Conservation (phyloP, 2,329 filamentous ascomycete genomes). For the Microsporum canis region DNA sequence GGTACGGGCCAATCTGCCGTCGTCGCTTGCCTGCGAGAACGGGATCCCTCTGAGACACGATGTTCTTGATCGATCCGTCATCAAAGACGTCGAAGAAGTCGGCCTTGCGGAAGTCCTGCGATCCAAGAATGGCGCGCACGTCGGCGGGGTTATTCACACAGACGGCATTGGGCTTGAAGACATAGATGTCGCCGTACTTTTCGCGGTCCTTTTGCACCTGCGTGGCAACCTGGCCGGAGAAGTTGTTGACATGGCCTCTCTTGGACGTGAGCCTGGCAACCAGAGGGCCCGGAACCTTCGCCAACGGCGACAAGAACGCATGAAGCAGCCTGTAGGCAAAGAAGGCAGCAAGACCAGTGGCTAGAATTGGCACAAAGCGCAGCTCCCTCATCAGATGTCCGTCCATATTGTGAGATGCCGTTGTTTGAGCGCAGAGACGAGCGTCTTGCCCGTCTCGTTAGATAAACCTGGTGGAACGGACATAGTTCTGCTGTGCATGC, state of each 20-base stretch:
- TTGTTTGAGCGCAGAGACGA: neutral
- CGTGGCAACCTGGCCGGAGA: neutral
- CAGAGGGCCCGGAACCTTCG: slow-evolving; percentile 1
- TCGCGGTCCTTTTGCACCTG: neutral
- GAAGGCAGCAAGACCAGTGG: neutral
- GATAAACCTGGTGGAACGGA: too few relatives aligned
- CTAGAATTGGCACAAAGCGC: neutral
- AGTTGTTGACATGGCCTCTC: slow-evolving; percentile 1
- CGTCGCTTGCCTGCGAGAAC: neutral
- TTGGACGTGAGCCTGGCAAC: slow-evolving; percentile 1
- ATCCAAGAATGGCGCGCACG: slow-evolving; percentile 1
- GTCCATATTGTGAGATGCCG: neutral
- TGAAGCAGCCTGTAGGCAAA: neutral
- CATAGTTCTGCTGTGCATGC: too few relatives aligned
- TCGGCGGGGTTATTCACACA: slow-evolving; percentile 2
- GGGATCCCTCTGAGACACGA: slow-evolving; percentile 3
- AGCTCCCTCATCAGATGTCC: neutral
- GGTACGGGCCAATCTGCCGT: slow-evolving; percentile 2
- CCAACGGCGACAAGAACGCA: neutral
- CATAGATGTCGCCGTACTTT: slow-evolving; percentile 3
- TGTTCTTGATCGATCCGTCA: neutral
- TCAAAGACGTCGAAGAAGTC: slow-evolving; percentile 5
- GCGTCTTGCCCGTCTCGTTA: too few relatives aligned
- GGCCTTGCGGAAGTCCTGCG: slow-evolving; percentile 1
- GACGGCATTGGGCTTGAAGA: slow-evolving; percentile 4